Base-by-base conservation (phyloP, 164 flowering plant species). In the Nymphaea colorata region DNA sequence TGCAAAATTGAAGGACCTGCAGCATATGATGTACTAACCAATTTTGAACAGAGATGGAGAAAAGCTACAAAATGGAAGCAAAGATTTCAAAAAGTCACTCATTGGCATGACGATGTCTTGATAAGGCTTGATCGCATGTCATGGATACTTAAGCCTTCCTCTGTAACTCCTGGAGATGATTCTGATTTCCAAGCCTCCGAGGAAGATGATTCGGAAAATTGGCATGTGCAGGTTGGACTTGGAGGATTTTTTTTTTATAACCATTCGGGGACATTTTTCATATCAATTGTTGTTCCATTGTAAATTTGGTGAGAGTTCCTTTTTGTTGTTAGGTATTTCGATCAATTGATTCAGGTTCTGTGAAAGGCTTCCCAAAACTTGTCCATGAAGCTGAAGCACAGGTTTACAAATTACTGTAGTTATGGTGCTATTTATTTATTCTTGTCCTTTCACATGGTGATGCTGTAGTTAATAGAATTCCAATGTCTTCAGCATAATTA, bases 1-100 rank as follows among this genome's bases (percentile, higher is more conserved):
- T 90, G 91, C 73, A 85, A 79, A 73, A 76, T 87, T 61, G 93
- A 90, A 61, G 96, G 93, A 6, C 93, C 93, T 59, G 96, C 96
- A 70, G 96, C 91, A 53, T 82, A 86, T 79, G 96, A 90, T 74
- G 72, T 87, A 45, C 55, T 87, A 70, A 83, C 70, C 47, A 90
- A 90, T 72, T 90, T 88, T 75, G 91, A 87, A 15, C 91, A 87
- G 76, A 79, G 96, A 73, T 90, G 93, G 93, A 83, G 71, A 70
- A 90, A 86, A 71, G 83, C 86, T 45, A 78, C 84, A 59, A 86
- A 81, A 73, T 83, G 88, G 91, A 76, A 77, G 43, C 85, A 85
- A 45, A 75, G 78, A 65, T 42, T 85, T 5, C 86, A 82, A 73
- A 87, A 77, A 70, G 85, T 85, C 43, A 64, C 82, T 4, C 75